Evolutionary conservation across 352 stramenopile genomes (phyloP).

Genomic region (Phytopythium litorale): DNA sequence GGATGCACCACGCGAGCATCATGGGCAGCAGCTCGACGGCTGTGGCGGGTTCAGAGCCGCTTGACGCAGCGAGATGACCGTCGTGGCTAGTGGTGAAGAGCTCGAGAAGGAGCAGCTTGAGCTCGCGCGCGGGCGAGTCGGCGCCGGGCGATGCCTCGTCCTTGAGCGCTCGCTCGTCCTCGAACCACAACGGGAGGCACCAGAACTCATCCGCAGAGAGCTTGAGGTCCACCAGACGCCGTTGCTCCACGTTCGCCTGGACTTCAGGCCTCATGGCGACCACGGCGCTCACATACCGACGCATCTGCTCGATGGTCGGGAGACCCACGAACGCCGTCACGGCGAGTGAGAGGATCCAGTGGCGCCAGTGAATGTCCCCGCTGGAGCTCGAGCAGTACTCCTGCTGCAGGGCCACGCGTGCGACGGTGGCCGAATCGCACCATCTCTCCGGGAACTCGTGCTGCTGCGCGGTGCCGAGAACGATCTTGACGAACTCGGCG

Average conservation of each 20-base stretch:
- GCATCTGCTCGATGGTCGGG: conserved; percentile 23
- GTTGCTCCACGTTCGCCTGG: not conserved
- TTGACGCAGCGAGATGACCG: not conserved
- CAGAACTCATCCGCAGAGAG: conserved; percentile 23
- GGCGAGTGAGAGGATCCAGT: conserved; percentile 36
- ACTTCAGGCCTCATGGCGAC: not conserved
- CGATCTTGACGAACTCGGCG: conserved; percentile 32
- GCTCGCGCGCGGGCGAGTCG: not conserved
- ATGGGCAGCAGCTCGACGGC: conserved; percentile 21
- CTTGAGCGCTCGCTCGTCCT: conserved; percentile 5
- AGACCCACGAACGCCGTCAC: conserved; percentile 29
- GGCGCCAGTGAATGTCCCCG: conserved; percentile 26
- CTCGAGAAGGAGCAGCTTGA: conserved; percentile 32
- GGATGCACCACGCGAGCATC: conserved; percentile 33
- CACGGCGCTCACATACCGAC: conserved; percentile 7
- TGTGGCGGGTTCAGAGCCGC: not conserved
- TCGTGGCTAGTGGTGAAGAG: conserved; percentile 18
- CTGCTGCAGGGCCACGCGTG: conserved; percentile 27
- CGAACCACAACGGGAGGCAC: conserved; percentile 42
- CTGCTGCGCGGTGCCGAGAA: conserved; percentile 27
- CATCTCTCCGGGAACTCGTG: conserved; percentile 31
- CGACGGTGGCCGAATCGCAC: conserved; percentile 27
- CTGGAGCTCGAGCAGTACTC: conserved; percentile 6
- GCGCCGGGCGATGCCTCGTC: not conserved
- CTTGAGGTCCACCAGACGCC: conserved; percentile 1